These are phyloP conservation scores for Hymenoscyphus infarciens DNA, from an alignment of 2,329 filamentous ascomycete genomes.

Conservation along the genomic window DNA sequence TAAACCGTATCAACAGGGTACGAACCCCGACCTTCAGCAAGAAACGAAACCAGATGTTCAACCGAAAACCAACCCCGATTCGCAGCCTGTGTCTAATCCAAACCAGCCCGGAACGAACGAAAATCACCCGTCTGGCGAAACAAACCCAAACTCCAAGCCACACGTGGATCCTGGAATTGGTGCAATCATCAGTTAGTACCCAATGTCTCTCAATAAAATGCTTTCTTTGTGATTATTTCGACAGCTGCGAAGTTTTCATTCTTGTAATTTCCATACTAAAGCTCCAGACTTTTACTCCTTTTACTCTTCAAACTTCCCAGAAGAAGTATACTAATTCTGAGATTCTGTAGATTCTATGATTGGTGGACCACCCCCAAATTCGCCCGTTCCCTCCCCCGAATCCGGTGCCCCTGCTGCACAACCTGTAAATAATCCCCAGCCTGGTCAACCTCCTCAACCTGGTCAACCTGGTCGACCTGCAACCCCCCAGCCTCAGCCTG, in stretches of 20 bases:
- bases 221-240: too few relatives aligned
- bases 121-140: too few relatives aligned
- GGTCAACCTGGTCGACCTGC: not conserved
- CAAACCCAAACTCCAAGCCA: too few relatives aligned
- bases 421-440: not conserved
- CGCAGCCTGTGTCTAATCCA: too few relatives aligned
- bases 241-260: too few relatives aligned
- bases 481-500: not conserved
- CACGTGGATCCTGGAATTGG: not conserved
- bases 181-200: not conserved
- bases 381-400: not conserved
- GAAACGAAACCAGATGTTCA: not conserved
- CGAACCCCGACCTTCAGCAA: not conserved
- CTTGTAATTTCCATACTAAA: too few relatives aligned
- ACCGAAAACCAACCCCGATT: not conserved
- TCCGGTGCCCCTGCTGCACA: not conserved
- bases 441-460: not conserved
- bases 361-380: not conserved
- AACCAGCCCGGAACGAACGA: too few relatives aligned
- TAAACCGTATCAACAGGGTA: too few relatives aligned
- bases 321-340: too few relatives aligned
- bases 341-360: conserved; percentile 2
- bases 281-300: too few relatives aligned
- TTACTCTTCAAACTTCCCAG: too few relatives aligned
- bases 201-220: too few relatives aligned